Base-by-base conservation (phyloP, 768 basidiomycete species). In the Tylopilus subfusipes region DNA sequence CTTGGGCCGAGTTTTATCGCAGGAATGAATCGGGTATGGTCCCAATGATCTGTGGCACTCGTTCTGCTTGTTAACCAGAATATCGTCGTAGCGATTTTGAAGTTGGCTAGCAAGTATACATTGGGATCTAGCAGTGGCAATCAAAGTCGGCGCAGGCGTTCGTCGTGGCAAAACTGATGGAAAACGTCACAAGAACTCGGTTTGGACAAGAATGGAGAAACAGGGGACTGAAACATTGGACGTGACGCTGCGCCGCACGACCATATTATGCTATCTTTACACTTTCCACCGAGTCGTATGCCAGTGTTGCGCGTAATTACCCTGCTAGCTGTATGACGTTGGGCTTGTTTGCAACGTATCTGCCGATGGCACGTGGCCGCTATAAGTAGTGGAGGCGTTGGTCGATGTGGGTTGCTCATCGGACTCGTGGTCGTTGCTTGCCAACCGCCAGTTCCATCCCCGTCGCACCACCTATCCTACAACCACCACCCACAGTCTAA, bases 1-100 rank as follows among this genome's bases (percentile, higher is more conserved):
- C 83, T 8, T 88, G 85, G 85, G 75, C 71, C 19, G 83, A 85
- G 63, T 82, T 78, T 58, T 84, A 81, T 60, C 75, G 83, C 29
- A 73, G 71, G 54, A 71, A 82, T 56, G 78, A 82, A 65, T 46
- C 64, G 54, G 69, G 86, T 84, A 48, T 38, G 71, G 68, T 39
- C 58, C n/a, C 16, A 40, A 50, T n/a, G 33, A 38, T 52, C 24
- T 24, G 7, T 50, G n/a, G 21, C n/a, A 10, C 39, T 14, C 39
- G 30, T 49, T 48, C 33, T 33, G 18, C 22, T 52, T 7, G 54
- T 45, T 59, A 30, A 66, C 52, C 14, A 39, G 34, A 42, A 42
- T 12, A 33, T 18, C 6, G 7, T 48, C 21, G 34, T 46, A 72
- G 69, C 56, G 21, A 51, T 70, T 14, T 21, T 67, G 48, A 65